Percentiles rank a stretch among this genome's conserved stretches.
phyloP scores from a whole-genome alignment of 176 grass and related monocot species.

The Hsuehochloa calcarea region DNA sequence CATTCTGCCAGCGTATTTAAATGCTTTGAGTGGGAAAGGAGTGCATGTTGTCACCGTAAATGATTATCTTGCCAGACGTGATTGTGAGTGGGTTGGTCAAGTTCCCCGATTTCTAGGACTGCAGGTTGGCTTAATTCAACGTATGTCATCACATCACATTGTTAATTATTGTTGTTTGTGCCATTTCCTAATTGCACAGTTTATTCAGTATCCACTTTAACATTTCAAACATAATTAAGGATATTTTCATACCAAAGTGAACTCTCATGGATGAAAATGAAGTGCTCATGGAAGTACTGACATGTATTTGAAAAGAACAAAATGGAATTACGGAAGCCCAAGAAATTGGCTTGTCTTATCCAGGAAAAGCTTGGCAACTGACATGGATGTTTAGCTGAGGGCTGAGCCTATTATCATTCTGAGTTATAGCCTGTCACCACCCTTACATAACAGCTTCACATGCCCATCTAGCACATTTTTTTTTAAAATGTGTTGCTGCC shows the following conservation, averaged over 20 bases:
- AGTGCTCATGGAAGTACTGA: slow-evolving; percentile 1
- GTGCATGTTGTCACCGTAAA: slow-evolving; percentile 98
- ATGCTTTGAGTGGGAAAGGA: slow-evolving; percentile 91
- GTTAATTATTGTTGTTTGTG: slow-evolving; percentile 33
- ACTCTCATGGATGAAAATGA: not conserved
- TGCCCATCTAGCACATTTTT: not conserved
- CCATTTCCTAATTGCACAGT: slow-evolving; percentile 20
- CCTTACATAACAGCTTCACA: not conserved
- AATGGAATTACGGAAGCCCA: not conserved
- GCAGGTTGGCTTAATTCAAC: slow-evolving; percentile 99
- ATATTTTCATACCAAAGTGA: not conserved
- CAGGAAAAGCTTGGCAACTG: not conserved
- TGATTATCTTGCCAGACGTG: slow-evolving; percentile 95
- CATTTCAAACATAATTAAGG: slow-evolving; percentile 16
- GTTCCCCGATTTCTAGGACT: slow-evolving; percentile 92
- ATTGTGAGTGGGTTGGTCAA: slow-evolving; percentile 99
- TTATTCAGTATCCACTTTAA: slow-evolving; percentile 15
- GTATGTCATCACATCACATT: slow-evolving; percentile 67
- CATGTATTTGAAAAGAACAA: slow-evolving; percentile 18
- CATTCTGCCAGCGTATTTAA: slow-evolving; percentile 86
- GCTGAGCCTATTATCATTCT: not conserved
- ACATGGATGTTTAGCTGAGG: slow-evolving; percentile 4
- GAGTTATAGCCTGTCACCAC: not conserved
- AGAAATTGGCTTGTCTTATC: slow-evolving; percentile 9
- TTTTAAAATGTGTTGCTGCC: not conserved